Evolutionary conservation across 1,139 yeast species (phyloP).

Genomic region (Hanseniaspora sp.): DNA sequence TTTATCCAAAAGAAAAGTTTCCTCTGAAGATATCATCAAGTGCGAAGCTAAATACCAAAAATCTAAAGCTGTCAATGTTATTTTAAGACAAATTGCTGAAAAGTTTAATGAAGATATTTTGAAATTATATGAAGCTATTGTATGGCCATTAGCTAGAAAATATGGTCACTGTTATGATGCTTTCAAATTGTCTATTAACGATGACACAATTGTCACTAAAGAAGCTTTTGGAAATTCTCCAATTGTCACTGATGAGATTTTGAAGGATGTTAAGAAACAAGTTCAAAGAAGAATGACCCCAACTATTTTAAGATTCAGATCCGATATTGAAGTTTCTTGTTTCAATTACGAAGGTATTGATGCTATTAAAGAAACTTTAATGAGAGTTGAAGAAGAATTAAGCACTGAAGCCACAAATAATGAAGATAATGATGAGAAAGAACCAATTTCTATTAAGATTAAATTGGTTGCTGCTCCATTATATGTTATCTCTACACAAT

Average conservation of each 20-base stretch:
- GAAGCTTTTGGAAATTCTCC: conserved; percentile 76
- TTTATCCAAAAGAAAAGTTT: conserved; percentile 92
- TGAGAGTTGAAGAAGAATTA: conserved; percentile 67
- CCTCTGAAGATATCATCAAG: conserved; percentile 93
- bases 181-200: conserved; percentile 89
- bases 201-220: conserved; percentile 73
- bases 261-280: conserved; percentile 72
- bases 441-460: conserved; percentile 63
- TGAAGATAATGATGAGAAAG: conserved; percentile 1
- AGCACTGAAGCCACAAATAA: conserved; percentile 50
- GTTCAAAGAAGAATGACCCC: conserved; percentile 92
- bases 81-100: conserved; percentile 95
- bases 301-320: conserved; percentile 93
- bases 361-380: conserved; percentile 80
- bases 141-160: conserved; percentile 95
- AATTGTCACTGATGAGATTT: conserved; percentile 48
- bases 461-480: conserved; percentile 96
- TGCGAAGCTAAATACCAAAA: conserved; percentile 97
- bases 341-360: conserved; percentile 96
- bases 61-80: conserved; percentile 94
- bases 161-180: conserved; percentile 98
- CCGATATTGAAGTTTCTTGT: conserved; percentile 95
- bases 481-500: conserved; percentile 85
- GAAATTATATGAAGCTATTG: conserved; percentile 72
- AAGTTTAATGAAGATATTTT: conserved; percentile 83